These are phyloP conservation scores for Thermomyces lanuginosus DNA, from an alignment of 2,329 filamentous ascomycete genomes.

Conservation along the genomic window DNA sequence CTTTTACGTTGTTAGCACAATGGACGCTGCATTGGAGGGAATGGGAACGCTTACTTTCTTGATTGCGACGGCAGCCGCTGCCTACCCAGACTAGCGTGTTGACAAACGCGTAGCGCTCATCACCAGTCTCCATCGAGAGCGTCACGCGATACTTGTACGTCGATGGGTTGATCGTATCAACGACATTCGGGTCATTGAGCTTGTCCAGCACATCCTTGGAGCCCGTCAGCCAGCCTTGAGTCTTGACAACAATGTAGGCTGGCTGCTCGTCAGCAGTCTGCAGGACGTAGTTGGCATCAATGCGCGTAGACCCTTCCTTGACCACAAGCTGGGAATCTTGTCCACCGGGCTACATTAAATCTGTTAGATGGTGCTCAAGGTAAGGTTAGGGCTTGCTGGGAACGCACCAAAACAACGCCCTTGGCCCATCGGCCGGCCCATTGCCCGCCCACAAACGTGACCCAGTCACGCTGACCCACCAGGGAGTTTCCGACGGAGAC, in stretches of 20 bases:
- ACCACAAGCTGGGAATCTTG: conserved; percentile 35
- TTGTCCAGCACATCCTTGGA: conserved; percentile 34
- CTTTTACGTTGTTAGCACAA: conserved; percentile 7
- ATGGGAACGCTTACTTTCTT: conserved; percentile 23
- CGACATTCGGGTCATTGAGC: conserved; percentile 27
- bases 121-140: conserved; percentile 34
- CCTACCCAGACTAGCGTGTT: conserved; percentile 36
- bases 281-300: conserved; percentile 32
- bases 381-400: conserved; percentile 4
- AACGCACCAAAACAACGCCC: conserved; percentile 31
- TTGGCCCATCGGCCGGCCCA: conserved; percentile 39
- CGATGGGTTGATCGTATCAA: conserved; percentile 32
- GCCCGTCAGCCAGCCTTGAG: conserved; percentile 33
- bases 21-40: not conserved
- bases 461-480: conserved; percentile 37
- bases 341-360: conserved; percentile 27
- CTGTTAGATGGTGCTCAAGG: not conserved
- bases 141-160: conserved; percentile 35
- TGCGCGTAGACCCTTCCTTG: conserved; percentile 31
- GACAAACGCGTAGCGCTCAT: conserved; percentile 33
- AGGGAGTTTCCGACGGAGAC: conserved; percentile 31
- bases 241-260: conserved; percentile 32
- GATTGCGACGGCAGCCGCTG: conserved; percentile 31
- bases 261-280: conserved; percentile 36
- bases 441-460: conserved; percentile 34